Percentiles rank a stretch among this genome's conserved stretches.
Evolutionary conservation across 1,139 yeast genomes (phyloP).

Genomic region (Yamadazyma atmosphaerica): DNA sequence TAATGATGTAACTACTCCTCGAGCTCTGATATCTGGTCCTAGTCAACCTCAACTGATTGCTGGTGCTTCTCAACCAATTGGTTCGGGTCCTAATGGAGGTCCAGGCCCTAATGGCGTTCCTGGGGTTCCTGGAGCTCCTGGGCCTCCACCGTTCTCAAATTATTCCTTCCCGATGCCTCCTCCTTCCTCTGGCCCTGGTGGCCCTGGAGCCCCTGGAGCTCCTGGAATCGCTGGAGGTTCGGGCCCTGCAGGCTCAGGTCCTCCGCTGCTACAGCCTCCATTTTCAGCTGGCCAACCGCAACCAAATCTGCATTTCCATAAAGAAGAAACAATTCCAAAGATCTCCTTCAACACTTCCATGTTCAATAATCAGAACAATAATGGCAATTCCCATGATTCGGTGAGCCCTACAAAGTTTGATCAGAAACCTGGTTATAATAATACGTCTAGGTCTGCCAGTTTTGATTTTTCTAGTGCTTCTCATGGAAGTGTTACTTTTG

Average conservation of each 20-base stretch:
- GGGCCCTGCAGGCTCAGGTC: neutral
- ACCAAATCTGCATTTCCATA: conserved; percentile 6
- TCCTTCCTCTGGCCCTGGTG: conserved; percentile 1
- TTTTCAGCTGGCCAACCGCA: conserved; percentile 10
- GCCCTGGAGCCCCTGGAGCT: neutral
- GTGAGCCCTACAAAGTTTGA: conserved; percentile 11
- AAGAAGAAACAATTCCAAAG: conserved; percentile 12
- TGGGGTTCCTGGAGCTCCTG: conserved; percentile 1
- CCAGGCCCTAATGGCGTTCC: no score
- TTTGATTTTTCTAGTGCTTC: conserved; percentile 24
- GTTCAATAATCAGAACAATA: conserved; percentile 24
- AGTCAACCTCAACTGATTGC: no score
- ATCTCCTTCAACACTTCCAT: conserved; percentile 42
- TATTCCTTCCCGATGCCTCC: conserved; percentile 1
- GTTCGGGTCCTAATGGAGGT: no score
- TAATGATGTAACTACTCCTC: neutral
- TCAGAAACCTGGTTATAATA: conserved; percentile 1
- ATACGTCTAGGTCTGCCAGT: conserved; percentile 30
- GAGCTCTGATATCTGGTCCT: no score
- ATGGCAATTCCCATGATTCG: conserved; percentile 7
- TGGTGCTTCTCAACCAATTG: no score
- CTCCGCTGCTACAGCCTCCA: conserved; percentile 9
- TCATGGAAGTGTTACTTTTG: neutral
- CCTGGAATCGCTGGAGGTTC: neutral
- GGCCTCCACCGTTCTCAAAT: neutral